phyloP scores from a whole-genome alignment of 2,329 filamentous ascomycete species.

The Ophiostoma angusticollis region DNA sequence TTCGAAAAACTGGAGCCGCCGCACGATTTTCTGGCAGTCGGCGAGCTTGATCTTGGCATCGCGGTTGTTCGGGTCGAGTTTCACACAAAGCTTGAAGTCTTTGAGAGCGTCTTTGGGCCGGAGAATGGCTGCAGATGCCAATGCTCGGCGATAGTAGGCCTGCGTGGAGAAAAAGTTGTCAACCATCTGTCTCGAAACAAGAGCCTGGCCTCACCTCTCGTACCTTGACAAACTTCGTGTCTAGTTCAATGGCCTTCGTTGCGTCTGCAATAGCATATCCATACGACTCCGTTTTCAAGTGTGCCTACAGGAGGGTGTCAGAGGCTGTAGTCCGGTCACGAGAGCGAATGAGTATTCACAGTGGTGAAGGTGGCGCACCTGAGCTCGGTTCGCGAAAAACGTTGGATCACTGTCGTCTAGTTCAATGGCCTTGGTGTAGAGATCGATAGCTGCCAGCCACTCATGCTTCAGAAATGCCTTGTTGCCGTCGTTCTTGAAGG shows the following conservation, averaged over 20 bases:
- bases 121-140: constrained; percentile 83
- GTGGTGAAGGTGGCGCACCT: constrained; percentile 43
- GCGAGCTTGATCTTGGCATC: constrained; percentile 82
- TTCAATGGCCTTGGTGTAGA: constrained; percentile 80
- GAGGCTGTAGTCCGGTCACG: too few relatives aligned
- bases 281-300: constrained; percentile 92
- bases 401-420: constrained; percentile 72
- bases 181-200: not conserved
- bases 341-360: not conserved
- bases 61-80: constrained; percentile 75
- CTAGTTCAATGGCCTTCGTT: constrained; percentile 79
- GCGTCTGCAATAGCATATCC: constrained; percentile 88
- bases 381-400: constrained; percentile 88
- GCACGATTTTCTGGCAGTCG: constrained; percentile 91
- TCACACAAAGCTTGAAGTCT: constrained; percentile 85
- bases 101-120: constrained; percentile 76
- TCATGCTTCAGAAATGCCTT: constrained; percentile 81
- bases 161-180: constrained; percentile 23
- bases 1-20: constrained; percentile 81
- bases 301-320: constrained; percentile 46
- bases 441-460: constrained; percentile 69
- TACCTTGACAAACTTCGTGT: constrained; percentile 81
- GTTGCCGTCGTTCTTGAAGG: constrained; percentile 88
- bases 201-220: too few relatives aligned
- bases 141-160: constrained; percentile 89